phyloP scores from a whole-genome alignment of 2,329 filamentous ascomycete genomes.

The Cyphellophora europaea region DNA sequence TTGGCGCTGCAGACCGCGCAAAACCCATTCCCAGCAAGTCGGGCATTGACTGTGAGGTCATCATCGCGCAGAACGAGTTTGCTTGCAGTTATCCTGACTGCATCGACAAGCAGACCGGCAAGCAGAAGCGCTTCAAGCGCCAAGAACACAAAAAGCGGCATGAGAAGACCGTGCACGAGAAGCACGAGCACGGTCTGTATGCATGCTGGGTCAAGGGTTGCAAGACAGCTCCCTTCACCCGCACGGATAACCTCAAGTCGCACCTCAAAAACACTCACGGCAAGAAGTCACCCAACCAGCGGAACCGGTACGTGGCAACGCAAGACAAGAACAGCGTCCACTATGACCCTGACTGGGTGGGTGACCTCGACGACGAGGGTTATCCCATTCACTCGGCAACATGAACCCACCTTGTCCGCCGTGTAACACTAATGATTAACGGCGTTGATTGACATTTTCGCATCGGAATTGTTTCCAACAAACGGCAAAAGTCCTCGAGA shows the following conservation, averaged over 20 bases:
- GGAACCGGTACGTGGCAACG: constrained; percentile 37
- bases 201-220: constrained; percentile 34
- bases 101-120: constrained; percentile 28
- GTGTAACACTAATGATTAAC: too few relatives aligned
- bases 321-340: constrained; percentile 32
- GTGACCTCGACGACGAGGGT: constrained; percentile 32
- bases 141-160: constrained; percentile 42
- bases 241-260: constrained; percentile 36
- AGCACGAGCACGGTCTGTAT: constrained; percentile 22
- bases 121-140: constrained; percentile 37
- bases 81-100: constrained; percentile 32
- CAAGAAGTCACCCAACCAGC: constrained; percentile 29
- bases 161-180: constrained; percentile 37
- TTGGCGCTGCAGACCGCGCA: constrained; percentile 7
- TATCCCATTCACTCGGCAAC: too few relatives aligned
- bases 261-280: constrained; percentile 38
- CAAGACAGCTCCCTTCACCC: constrained; percentile 28
- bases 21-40: constrained; percentile 9
- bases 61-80: constrained; percentile 18
- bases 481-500: too few relatives aligned
- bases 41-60: constrained; percentile 14
- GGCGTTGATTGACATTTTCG: too few relatives aligned
- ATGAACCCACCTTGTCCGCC: too few relatives aligned
- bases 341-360: constrained; percentile 34
- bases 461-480: too few relatives aligned